A percentile compares a stretch with the other conserved stretches of the same genome.
phyloP scores from a whole-genome alignment of 805 yeast species.

The Metschnikowia kofuensis region DNA sequence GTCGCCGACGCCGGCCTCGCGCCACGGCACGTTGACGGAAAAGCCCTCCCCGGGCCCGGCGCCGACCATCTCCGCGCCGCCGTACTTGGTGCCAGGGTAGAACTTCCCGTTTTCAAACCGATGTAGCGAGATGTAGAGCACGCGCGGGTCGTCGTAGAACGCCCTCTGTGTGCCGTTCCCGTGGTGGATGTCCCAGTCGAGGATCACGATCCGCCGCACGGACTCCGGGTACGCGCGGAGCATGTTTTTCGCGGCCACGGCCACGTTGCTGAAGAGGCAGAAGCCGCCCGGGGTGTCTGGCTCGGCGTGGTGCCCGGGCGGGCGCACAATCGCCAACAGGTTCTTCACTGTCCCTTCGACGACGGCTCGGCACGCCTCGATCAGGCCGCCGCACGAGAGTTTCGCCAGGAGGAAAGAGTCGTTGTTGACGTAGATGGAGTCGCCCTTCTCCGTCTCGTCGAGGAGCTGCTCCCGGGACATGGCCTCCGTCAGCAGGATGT shows the following conservation, averaged over 20 bases:
- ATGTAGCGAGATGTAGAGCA: conserved; percentile 86
- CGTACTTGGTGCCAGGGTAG: conserved; percentile 91
- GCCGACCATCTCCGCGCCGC: conserved; percentile 79
- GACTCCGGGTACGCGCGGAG: conserved; percentile 82
- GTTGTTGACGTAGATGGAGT: conserved; percentile 91
- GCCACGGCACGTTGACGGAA: conserved; percentile 93
- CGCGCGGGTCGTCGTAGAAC: conserved; percentile 84
- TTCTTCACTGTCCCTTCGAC: conserved; percentile 90
- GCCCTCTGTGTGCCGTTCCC: conserved; percentile 98
- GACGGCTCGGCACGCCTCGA: conserved; percentile 94
- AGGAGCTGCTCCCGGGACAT: conserved; percentile 77
- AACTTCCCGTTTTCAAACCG: conserved; percentile 89
- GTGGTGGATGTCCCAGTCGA: conserved; percentile 99
- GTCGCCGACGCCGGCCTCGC: conserved; percentile 85
- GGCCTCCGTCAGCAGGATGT: conserved; percentile 67
- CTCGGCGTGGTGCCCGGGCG: conserved; percentile 99
- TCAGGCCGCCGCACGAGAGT: conserved; percentile 93
- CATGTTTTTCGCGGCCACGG: conserved; percentile 90
- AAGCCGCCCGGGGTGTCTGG: conserved; percentile 97
- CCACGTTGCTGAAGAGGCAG: conserved; percentile 93
- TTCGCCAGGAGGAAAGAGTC: conserved; percentile 86
- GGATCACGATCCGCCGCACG: conserved; percentile 74
- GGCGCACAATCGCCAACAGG: conserved; percentile 91
- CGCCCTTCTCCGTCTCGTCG: conserved; percentile 86
- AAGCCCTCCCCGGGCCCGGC: conserved; percentile 84